phyloP scores from a whole-genome alignment of 169 alveolate species.

The Besnoitia besnoiti region DNA sequence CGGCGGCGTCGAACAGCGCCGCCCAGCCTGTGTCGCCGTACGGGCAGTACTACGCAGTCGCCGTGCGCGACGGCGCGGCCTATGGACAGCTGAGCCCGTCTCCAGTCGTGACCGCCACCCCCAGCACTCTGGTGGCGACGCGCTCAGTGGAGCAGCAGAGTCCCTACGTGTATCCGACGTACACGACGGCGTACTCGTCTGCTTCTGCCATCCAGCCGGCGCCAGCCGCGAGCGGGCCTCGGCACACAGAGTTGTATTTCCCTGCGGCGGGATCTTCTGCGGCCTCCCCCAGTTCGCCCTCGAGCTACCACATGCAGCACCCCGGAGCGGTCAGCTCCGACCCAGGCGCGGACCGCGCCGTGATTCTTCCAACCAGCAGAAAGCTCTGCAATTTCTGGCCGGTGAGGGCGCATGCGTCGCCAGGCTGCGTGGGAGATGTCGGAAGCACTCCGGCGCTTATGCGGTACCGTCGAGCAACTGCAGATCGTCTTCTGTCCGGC shows the following conservation, averaged over 20 bases:
- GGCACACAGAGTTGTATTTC: conserved; percentile 16
- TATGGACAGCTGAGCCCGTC: neutral
- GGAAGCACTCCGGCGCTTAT: too few species aligned
- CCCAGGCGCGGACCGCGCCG: neutral
- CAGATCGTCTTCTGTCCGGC: too few species aligned
- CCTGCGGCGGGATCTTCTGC: conserved; percentile 1
- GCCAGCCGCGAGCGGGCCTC: neutral
- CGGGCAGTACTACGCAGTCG: conserved; percentile 32
- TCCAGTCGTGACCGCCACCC: neutral
- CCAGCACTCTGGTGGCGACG: neutral
- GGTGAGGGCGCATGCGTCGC: neutral
- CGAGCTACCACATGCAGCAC: conserved; percentile 6
- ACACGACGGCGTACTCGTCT: neutral
- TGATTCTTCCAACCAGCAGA: conserved; percentile 27
- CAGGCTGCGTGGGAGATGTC: too few species aligned
- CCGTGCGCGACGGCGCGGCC: conserved; percentile 23
- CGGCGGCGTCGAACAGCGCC: neutral
- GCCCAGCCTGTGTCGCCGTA: neutral
- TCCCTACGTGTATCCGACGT: neutral
- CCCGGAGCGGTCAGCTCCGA: conserved; percentile 29
- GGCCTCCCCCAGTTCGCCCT: neutral
- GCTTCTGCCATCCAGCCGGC: neutral
- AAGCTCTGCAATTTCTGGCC: conserved; percentile 27
- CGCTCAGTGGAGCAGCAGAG: neutral
- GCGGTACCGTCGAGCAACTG: too few species aligned